A percentile compares a stretch with the other conserved stretches of the same genome.
These are phyloP conservation scores for Phascolomyces articulosus DNA, from an alignment of 371 early-diverging fungal species.

Conservation along the genomic window DNA sequence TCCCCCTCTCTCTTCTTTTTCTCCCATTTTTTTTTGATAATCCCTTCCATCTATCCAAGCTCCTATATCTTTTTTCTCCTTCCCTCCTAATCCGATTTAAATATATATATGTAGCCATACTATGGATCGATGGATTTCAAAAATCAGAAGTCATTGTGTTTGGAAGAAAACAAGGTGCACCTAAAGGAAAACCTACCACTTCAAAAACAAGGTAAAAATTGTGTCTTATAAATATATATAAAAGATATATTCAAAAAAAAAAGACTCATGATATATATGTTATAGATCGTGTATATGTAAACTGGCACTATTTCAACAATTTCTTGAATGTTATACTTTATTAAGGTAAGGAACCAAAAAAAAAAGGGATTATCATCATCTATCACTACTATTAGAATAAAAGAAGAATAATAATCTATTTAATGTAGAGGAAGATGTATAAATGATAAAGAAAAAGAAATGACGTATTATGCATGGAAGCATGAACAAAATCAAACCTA, in stretches of 20 bases:
- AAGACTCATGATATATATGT: too few relatives aligned
- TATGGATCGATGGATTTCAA: constrained; percentile 53
- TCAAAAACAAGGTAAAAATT: constrained; percentile 43
- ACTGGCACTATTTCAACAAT: constrained; percentile 34
- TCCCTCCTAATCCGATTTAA: not conserved
- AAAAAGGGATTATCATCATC: too few relatives aligned
- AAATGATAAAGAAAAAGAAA: not conserved
- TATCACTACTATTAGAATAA: too few relatives aligned
- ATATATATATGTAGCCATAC: constrained; percentile 37
- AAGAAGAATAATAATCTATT: too few relatives aligned
- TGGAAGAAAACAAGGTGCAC: constrained; percentile 59
- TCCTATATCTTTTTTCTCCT: too few relatives aligned
- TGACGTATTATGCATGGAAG: constrained; percentile 55
- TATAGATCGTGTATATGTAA: constrained; percentile 48
- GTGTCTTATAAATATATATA: too few relatives aligned
- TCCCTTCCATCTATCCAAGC: too few relatives aligned
- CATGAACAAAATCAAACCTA: constrained; percentile 36
- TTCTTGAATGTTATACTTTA: constrained; percentile 2
- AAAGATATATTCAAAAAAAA: too few relatives aligned
- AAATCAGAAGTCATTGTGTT: constrained; percentile 60
- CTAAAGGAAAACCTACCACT: constrained; percentile 50
- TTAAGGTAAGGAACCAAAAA: too few relatives aligned
- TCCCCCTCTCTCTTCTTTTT: not conserved
- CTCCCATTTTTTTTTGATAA: not conserved
- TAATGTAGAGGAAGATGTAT: not conserved